Evolutionary conservation across 108 stramenopile species (phyloP).

Genomic region (Mediolabrus comicus): DNA sequence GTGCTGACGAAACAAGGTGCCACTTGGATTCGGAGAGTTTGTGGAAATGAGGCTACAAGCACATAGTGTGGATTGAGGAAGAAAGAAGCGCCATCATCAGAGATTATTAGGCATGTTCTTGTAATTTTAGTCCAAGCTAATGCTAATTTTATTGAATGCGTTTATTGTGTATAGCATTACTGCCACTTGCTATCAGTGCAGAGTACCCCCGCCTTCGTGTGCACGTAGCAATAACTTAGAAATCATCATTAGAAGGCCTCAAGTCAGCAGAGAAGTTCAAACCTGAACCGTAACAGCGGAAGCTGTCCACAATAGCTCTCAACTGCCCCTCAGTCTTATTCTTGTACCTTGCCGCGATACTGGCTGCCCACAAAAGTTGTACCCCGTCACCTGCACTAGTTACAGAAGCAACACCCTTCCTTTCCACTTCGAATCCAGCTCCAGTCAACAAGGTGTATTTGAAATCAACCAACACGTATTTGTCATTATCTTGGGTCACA

Average conservation of each 20-base stretch:
- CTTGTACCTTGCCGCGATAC: constrained; percentile 70
- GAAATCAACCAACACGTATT: constrained; percentile 90
- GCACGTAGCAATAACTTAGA: no score
- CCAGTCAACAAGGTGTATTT: constrained; percentile 93
- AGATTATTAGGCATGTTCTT: neutral
- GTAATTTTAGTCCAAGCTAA: neutral
- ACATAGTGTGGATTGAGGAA: neutral
- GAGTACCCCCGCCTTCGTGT: no score
- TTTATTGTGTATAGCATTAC: no score
- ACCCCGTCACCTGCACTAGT: constrained; percentile 81
- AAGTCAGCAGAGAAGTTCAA: constrained; percentile 59
- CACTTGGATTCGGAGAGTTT: constrained; percentile 43
- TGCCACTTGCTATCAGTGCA: no score
- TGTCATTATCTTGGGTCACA: constrained; percentile 30
- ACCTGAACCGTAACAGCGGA: constrained; percentile 83
- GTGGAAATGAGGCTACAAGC: constrained; percentile 2
- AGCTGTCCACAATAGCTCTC: constrained; percentile 65
- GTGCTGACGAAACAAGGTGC: constrained; percentile 37
- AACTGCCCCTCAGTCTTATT: constrained; percentile 71
- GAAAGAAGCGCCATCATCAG: neutral
- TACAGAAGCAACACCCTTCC: constrained; percentile 84
- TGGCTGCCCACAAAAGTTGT: constrained; percentile 84
- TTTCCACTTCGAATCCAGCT: constrained; percentile 94
- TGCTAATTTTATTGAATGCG: no score
- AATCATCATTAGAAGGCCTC: constrained; percentile 5